Evolutionary conservation across 495 filamentous ascomycete genomes (phyloP).

Genomic region (Neohortaea acidophila): DNA sequence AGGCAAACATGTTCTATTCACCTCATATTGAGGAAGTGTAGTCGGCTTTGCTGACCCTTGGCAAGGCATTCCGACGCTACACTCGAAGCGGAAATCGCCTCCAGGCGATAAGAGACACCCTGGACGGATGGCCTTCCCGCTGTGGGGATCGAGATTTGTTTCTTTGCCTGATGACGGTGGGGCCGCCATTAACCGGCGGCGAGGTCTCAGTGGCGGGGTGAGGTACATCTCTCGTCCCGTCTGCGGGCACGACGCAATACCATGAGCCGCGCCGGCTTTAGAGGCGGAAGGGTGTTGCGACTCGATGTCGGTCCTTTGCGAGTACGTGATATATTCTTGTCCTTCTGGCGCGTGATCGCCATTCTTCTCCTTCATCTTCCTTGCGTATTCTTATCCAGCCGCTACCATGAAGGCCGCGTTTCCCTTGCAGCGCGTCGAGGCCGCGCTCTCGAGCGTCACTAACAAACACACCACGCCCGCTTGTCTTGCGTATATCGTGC

Average conservation of each 20-base stretch:
- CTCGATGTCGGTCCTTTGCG: neutral
- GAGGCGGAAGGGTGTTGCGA: neutral
- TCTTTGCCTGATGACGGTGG: neutral
- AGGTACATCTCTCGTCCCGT: neutral
- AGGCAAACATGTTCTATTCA: neutral
- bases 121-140: neutral
- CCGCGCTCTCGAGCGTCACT: neutral
- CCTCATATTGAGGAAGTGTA: neutral
- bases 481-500: neutral
- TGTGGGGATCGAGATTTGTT: neutral
- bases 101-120: neutral
- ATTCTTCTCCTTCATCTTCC: conserved; percentile 1
- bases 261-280: no score
- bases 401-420: neutral
- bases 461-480: neutral
- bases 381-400: no score
- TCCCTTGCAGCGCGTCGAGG: neutral
- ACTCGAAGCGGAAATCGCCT: neutral
- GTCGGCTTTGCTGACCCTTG: neutral
- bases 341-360: neutral
- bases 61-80: neutral
- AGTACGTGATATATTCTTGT: neutral
- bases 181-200: conserved; percentile 1
- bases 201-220: no score
- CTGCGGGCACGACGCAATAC: neutral